A percentile compares a stretch with the other conserved stretches of the same genome.
Conservation (phyloP, 176 grass and related monocot genomes). For the Carex scoparia region DNA sequence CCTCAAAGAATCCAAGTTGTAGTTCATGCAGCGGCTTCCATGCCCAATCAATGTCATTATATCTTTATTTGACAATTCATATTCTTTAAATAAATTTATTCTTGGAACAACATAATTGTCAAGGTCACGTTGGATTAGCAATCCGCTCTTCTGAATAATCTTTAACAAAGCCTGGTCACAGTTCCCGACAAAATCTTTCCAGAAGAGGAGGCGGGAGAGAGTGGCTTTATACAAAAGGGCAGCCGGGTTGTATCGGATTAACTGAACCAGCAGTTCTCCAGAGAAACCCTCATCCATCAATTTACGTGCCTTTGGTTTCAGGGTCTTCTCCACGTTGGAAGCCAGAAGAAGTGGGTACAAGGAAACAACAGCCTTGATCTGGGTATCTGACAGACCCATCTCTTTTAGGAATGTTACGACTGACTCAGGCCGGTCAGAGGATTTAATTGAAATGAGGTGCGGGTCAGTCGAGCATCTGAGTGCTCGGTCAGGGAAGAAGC, state of each 20-base stretch:
- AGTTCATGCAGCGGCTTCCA: neutral
- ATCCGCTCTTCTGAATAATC: neutral
- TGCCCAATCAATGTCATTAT: too few species aligned
- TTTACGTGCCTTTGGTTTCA: conserved; percentile 8
- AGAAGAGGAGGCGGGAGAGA: conserved; percentile 5
- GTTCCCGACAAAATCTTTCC: neutral
- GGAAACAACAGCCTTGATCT: conserved; percentile 17
- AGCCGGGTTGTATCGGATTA: neutral
- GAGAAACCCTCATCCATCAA: conserved; percentile 24
- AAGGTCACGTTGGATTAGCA: neutral
- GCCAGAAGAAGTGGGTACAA: neutral
- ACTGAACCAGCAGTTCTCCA: neutral
- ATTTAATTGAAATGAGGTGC: too few species aligned
- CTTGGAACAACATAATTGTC: neutral
- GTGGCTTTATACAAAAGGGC: neutral
- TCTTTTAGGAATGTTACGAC: conserved; percentile 16
- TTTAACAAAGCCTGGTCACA: neutral
- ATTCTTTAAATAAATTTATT: neutral
- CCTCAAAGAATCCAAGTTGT: neutral
- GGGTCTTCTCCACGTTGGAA: neutral
- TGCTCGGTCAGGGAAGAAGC: too few species aligned
- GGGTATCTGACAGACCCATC: conserved; percentile 14
- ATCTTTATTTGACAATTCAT: neutral
- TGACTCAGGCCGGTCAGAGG: conserved; percentile 5
- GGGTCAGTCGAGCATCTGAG: too few species aligned